Evolutionary conservation across 805 yeast genomes (phyloP).

Genomic region (Maudiozyma turicensis): DNA sequence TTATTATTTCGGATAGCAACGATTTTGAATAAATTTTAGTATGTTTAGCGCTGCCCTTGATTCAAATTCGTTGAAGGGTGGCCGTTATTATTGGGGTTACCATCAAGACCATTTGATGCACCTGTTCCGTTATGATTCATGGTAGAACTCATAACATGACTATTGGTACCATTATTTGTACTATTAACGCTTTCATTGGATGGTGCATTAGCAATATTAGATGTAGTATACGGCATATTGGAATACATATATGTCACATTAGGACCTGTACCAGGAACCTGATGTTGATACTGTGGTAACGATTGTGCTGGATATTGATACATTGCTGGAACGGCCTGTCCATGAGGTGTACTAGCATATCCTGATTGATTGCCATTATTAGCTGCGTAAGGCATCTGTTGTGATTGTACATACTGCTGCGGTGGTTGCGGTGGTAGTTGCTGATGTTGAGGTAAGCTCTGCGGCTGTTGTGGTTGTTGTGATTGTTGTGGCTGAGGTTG

Average conservation of each 20-base stretch:
- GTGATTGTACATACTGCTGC: neutral
- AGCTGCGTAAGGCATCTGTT: constrained; percentile 1
- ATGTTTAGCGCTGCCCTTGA: neutral
- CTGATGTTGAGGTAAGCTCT: neutral
- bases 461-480: neutral
- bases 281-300: constrained; percentile 4
- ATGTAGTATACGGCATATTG: neutral
- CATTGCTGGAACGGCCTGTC: neutral
- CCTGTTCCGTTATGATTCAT: neutral
- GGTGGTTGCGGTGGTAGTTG: neutral
- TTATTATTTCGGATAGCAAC: no score
- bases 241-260: neutral
- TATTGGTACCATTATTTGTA: neutral
- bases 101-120: neutral
- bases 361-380: neutral
- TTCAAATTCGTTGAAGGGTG: neutral
- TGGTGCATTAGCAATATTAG: neutral
- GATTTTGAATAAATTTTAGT: neutral
- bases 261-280: neutral
- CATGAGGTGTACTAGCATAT: neutral
- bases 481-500: neutral
- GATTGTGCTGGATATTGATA: constrained; percentile 4
- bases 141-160: neutral
- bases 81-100: neutral
- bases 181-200: neutral